These are phyloP conservation scores for Solanum aculeatissimum DNA, from an alignment of 305 asterid species.

Conservation along the genomic window DNA sequence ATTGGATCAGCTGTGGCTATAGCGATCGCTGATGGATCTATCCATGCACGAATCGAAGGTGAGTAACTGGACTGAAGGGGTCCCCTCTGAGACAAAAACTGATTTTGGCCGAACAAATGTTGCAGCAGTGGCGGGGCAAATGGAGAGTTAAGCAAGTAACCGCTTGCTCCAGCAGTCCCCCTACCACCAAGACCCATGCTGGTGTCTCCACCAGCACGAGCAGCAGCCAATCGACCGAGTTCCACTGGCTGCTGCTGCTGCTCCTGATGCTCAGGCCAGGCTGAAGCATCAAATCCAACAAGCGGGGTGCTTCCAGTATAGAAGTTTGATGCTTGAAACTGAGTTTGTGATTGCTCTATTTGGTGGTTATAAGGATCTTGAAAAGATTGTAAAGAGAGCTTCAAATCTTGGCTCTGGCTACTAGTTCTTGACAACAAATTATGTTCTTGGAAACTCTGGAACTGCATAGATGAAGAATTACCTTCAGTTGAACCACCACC, in stretches of 20 bases:
- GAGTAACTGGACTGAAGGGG: constrained; percentile 77
- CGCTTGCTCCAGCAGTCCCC: constrained; percentile 16
- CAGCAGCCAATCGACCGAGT: constrained; percentile 27
- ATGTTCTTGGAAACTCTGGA: constrained; percentile 32
- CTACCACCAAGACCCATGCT: constrained; percentile 9
- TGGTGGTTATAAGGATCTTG: constrained; percentile 61
- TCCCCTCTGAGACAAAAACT: constrained; percentile 72
- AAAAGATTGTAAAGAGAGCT: constrained; percentile 59
- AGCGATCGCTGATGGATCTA: constrained; percentile 54
- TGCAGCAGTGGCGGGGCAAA: constrained; percentile 45
- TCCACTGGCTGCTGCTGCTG: constrained; percentile 29
- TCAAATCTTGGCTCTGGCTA: constrained; percentile 52
- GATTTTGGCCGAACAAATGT: constrained; percentile 53
- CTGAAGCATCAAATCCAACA: constrained; percentile 45
- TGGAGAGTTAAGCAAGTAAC: constrained; percentile 49
- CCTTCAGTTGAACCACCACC: constrained; percentile 47
- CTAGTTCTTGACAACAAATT: constrained; percentile 37
- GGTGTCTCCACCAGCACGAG: constrained; percentile 33
- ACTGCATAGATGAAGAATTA: constrained; percentile 54
- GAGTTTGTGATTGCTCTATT: constrained; percentile 8
- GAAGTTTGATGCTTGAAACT: constrained; percentile 7
- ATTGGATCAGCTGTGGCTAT: constrained; percentile 32
- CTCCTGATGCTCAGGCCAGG: constrained; percentile 39
- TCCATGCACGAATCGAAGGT: constrained; percentile 94
- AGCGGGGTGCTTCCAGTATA: constrained; percentile 17